Percentiles rank a stretch among this genome's conserved stretches.
Evolutionary conservation across 2,329 filamentous ascomycete species (phyloP).

Genomic region (Ceratocystis smalleyi): DNA sequence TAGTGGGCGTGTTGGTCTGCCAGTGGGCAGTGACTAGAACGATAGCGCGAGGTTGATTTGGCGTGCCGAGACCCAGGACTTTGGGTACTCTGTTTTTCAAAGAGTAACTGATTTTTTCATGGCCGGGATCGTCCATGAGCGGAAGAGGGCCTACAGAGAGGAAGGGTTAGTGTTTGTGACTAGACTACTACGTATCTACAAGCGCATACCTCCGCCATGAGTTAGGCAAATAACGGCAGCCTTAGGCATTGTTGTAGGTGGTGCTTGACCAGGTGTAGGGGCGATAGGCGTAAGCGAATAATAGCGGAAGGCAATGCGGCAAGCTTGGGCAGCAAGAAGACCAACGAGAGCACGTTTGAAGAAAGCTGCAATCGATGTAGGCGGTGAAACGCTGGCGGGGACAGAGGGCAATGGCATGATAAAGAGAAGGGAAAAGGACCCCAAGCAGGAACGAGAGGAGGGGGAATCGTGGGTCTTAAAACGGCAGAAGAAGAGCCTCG

Average conservation of each 20-base stretch:
- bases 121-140: conserved; percentile 38
- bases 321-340: conserved; percentile 15
- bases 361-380: conserved; percentile 4
- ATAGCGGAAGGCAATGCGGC: conserved; percentile 8
- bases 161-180: background rate
- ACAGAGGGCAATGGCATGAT: conserved; percentile 1
- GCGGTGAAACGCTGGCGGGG: background rate
- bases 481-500: background rate
- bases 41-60: conserved; percentile 35
- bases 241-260: conserved; percentile 25
- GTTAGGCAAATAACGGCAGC: conserved; percentile 33
- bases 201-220: conserved; percentile 32
- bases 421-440: background rate
- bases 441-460: background rate
- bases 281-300: background rate
- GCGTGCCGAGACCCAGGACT: conserved; percentile 38
- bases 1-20: conserved; percentile 33
- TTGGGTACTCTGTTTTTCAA: conserved; percentile 38
- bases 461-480: background rate
- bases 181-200: background rate
- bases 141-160: conserved; percentile 37
- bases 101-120: conserved; percentile 35
- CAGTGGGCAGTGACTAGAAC: conserved; percentile 45
- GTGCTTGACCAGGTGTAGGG: background rate
- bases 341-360: conserved; percentile 15